Conservation (phyloP, 2,329 filamentous ascomycete genomes). For the Talaromyces islandicus region DNA sequence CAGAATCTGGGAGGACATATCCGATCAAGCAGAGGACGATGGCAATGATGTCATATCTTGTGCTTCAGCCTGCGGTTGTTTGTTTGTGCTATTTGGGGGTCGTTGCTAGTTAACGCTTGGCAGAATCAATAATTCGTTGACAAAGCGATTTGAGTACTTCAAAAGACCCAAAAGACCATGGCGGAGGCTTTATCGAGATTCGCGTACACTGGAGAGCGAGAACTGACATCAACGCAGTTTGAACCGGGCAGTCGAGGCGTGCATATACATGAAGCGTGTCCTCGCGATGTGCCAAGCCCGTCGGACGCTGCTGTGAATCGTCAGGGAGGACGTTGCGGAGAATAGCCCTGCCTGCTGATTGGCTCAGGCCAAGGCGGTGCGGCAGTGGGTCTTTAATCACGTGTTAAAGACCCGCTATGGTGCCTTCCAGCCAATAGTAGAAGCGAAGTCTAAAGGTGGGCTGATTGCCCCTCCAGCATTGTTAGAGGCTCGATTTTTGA, state of each 20-base stretch:
- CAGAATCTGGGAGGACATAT: constrained; percentile 89
- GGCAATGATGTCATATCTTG: constrained; percentile 17
- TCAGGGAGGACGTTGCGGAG: not conserved
- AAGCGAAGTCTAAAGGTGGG: not conserved
- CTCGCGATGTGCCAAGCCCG: constrained; percentile 6
- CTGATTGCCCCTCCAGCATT: constrained; percentile 10
- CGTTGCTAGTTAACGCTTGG: constrained; percentile 3
- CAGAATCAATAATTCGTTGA: constrained; percentile 2
- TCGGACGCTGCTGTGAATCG: not conserved
- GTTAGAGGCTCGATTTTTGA: not conserved
- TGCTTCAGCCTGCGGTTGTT: constrained; percentile 4
- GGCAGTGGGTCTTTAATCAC: not conserved
- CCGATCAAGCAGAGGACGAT: constrained; percentile 18
- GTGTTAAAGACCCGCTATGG: not conserved
- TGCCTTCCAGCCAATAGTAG: not conserved
- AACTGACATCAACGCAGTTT: not conserved
- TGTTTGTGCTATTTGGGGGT: constrained; percentile 1
- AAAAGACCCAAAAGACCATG: not conserved
- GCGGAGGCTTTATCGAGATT: not conserved
- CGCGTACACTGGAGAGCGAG: not conserved
- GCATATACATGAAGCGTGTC: constrained; percentile 10
- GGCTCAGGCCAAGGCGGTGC: constrained; percentile 1
- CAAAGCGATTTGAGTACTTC: not conserved
- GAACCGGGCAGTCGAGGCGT: not conserved
- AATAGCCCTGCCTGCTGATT: not conserved